A percentile compares a stretch with the other conserved stretches of the same genome.
Conservation (phyloP, 306 rosid genomes). For the Gynostemma pentaphyllum region DNA sequence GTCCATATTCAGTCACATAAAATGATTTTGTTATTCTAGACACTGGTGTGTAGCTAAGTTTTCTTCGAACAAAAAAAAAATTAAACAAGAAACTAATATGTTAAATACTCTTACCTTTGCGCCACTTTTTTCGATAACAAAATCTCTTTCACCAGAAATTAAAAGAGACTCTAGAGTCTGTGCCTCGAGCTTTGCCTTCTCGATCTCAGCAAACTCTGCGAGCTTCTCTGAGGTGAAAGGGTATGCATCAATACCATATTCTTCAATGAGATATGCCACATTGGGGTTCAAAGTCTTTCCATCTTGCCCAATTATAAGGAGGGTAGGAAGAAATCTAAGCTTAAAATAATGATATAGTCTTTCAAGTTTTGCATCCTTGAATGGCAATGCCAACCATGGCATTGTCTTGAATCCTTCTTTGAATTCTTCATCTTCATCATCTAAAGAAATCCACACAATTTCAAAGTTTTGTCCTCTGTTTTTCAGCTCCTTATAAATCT, state of each 20-base stretch:
- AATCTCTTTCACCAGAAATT: slow-evolving; percentile 39
- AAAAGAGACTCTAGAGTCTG: slow-evolving; percentile 61
- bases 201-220: slow-evolving; percentile 37
- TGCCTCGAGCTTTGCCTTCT: slow-evolving; percentile 43
- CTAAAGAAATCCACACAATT: slow-evolving; percentile 40
- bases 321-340: slow-evolving; percentile 43
- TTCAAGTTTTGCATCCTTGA: slow-evolving; percentile 30
- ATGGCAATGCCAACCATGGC: slow-evolving; percentile 66
- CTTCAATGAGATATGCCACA: slow-evolving; percentile 39
- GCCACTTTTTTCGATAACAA: slow-evolving; percentile 38
- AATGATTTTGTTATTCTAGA: too few species aligned
- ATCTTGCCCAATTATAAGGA: slow-evolving; percentile 60
- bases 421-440: slow-evolving; percentile 37
- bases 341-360: slow-evolving; percentile 41
- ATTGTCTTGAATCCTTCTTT: slow-evolving; percentile 19
- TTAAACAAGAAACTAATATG: background rate
- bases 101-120: slow-evolving; percentile 30
- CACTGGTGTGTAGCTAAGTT: too few species aligned
- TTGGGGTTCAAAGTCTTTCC: slow-evolving; percentile 48
- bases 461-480: slow-evolving; percentile 48
- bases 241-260: slow-evolving; percentile 47
- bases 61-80: too few species aligned
- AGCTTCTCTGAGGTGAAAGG: slow-evolving; percentile 66
- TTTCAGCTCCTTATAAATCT: slow-evolving; percentile 46
- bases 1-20: too few species aligned